Conservation (phyloP, 1,284 basidiomycete species). For the Coniferiporia weirii region DNA sequence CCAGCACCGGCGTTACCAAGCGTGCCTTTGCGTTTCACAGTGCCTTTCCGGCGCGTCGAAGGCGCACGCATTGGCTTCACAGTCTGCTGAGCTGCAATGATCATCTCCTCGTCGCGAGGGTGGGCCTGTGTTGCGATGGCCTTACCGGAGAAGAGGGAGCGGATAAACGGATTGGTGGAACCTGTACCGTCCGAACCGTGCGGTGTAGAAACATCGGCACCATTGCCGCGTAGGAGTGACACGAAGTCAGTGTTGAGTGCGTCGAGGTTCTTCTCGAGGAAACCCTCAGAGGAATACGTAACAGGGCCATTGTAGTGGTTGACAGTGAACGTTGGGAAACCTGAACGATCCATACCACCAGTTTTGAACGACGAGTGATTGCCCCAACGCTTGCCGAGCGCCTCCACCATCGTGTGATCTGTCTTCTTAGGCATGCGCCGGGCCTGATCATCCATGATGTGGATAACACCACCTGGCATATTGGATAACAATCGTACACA, state of each 20-base stretch:
- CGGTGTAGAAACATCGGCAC: conserved; percentile 26
- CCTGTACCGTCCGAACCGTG: conserved; percentile 61
- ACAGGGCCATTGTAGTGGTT: conserved; percentile 90
- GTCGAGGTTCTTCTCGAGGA: conserved; percentile 88
- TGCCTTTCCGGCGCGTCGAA: conserved; percentile 77
- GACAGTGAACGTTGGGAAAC: conserved; percentile 85
- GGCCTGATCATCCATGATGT: conserved; percentile 98
- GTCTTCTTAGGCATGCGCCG: conserved; percentile 84
- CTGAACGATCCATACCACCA: conserved; percentile 69
- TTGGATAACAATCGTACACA: conserved; percentile 85
- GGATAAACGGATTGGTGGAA: conserved; percentile 87
- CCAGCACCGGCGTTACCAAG: conserved; percentile 50
- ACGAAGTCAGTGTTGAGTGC: conserved; percentile 92
- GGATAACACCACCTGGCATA: conserved; percentile 85
- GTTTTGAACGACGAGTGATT: conserved; percentile 90
- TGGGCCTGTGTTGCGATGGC: conserved; percentile 89
- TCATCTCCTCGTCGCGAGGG: conserved; percentile 88
- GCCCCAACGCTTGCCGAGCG: conserved; percentile 90
- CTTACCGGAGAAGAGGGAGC: conserved; percentile 82
- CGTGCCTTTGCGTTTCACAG: conserved; percentile 56
- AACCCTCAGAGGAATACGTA: conserved; percentile 85
- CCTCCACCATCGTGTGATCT: conserved; percentile 91
- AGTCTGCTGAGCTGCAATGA: conserved; percentile 89
- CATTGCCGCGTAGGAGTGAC: conserved; percentile 72
- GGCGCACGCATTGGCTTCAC: conserved; percentile 92